phyloP scores from a whole-genome alignment of 2,329 filamentous ascomycete genomes.

The Exophiala bonariae region DNA sequence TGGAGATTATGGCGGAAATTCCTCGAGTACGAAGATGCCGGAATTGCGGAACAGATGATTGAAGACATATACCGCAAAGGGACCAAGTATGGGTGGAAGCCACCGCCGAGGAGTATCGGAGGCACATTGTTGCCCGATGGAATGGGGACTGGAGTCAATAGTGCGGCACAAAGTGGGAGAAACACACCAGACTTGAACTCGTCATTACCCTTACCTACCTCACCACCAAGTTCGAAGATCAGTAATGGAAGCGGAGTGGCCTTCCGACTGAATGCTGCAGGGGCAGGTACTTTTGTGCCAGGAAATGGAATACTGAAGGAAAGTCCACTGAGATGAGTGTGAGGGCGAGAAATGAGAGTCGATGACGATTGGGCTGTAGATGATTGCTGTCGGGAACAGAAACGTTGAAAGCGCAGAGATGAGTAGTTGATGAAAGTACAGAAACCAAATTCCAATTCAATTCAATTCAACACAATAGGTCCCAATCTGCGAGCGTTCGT shows the following conservation, averaged over 20 bases:
- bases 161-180: conserved; percentile 27
- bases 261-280: conserved; percentile 21
- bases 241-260: conserved; percentile 4
- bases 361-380: no score
- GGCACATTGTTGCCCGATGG: conserved; percentile 30
- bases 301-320: conserved; percentile 26
- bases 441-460: no score
- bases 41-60: conserved; percentile 78
- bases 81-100: conserved; percentile 58
- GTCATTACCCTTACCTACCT: conserved; percentile 12
- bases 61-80: conserved; percentile 78
- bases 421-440: no score
- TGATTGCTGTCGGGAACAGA: neutral
- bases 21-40: conserved; percentile 82
- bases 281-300: conserved; percentile 22
- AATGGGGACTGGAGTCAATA: conserved; percentile 23
- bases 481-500: no score
- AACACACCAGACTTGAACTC: conserved; percentile 30
- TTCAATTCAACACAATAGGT: no score
- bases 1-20: conserved; percentile 88
- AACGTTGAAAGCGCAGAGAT: no score
- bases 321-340: conserved; percentile 23
- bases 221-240: conserved; percentile 12
- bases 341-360: neutral
- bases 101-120: conserved; percentile 44